phyloP scores from a whole-genome alignment of 2,329 filamentous ascomycete genomes.

The Aureobasidium musti region DNA sequence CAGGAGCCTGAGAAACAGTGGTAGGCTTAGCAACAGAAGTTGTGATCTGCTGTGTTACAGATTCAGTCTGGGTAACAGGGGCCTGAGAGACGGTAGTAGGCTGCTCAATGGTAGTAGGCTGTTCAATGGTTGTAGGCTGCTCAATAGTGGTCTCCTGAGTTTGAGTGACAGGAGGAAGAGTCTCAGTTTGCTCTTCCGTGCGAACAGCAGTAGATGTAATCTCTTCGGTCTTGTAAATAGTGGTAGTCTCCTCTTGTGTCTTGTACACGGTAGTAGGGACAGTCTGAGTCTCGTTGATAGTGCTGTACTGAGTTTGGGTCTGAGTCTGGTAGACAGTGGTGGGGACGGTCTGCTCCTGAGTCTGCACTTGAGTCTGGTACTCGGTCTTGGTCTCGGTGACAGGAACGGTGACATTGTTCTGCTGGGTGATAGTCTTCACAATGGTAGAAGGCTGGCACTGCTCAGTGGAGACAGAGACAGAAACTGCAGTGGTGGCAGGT shows the following conservation, averaged over 20 bases:
- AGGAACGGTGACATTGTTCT: constrained; percentile 16
- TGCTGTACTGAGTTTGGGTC: constrained; percentile 8
- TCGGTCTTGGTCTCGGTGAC: constrained; percentile 2
- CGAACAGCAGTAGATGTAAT: constrained; percentile 1
- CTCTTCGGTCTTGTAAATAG: constrained; percentile 6
- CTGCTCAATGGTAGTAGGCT: constrained; percentile 12
- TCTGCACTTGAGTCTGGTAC: neutral
- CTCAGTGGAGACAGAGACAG: neutral
- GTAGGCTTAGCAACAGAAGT: constrained; percentile 7
- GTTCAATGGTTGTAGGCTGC: constrained; percentile 12
- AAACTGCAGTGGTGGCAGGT: constrained; percentile 9
- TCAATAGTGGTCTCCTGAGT: constrained; percentile 13
- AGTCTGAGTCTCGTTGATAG: constrained; percentile 9
- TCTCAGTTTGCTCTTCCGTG: constrained; percentile 10
- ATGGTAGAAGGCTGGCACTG: neutral
- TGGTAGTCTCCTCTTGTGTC: constrained; percentile 16
- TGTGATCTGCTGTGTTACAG: constrained; percentile 6
- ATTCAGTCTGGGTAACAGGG: constrained; percentile 7
- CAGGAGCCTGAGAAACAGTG: neutral
- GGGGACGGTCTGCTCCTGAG: constrained; percentile 7
- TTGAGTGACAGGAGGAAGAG: constrained; percentile 2
- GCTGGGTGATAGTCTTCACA: neutral
- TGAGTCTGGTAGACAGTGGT: constrained; percentile 17
- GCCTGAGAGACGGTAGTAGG: constrained; percentile 4
- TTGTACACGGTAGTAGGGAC: constrained; percentile 20